Evolutionary conservation across 305 asterid species (phyloP), one percentile per base, ranked within the genome.

Genomic region (Solanum hybrid): DNA sequence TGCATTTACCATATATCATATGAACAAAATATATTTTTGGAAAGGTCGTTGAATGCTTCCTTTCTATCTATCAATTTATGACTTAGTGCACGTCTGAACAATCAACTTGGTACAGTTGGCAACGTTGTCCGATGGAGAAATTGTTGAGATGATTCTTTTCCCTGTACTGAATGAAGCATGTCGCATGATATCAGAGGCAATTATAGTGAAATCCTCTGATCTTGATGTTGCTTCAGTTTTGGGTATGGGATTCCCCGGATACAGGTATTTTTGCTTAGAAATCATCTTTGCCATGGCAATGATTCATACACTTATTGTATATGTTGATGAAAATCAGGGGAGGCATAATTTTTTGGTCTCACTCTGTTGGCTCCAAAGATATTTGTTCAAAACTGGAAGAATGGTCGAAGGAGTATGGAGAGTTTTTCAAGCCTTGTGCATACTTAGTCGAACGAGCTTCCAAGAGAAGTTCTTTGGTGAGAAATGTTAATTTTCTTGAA

Each of bases 191-290:
- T 96, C 93, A 51, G 99, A 97, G 91, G 98, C 98, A 36, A 97
- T 97, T 87, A 97, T 96, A 38, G 96, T 96, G 84, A 97, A 97
- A 91, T 96, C 98, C 87, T 94, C 98, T 11, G 99, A 97, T 92
- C 97, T 97, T 11, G 99, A 97, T 94, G 93, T 97, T 45, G 92
- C 99, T 87, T 95, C 96, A 57, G 97, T 97, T 86, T 96, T 97
- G 99, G 99, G 99, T 91, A 97, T 97, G 99, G 99, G 99, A 24
- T 97, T 96, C 90, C 99, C 99, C 20, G 96, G 96, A 80, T 97
- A 97, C 96, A 95, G 99, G 99, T 97, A 37, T 6, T 75, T 15
- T 83, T 83, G 24, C 37, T 11, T 17, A 38, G 87, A 38, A 38
- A 6, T 81, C 51, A 76, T 86, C 57, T 9, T 13, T 57, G 10